A percentile compares a stretch with the other conserved stretches of the same genome.
Evolutionary conservation across 371 early-diverging fungal species (phyloP).

Genomic region (Funneliformis caledonium): DNA sequence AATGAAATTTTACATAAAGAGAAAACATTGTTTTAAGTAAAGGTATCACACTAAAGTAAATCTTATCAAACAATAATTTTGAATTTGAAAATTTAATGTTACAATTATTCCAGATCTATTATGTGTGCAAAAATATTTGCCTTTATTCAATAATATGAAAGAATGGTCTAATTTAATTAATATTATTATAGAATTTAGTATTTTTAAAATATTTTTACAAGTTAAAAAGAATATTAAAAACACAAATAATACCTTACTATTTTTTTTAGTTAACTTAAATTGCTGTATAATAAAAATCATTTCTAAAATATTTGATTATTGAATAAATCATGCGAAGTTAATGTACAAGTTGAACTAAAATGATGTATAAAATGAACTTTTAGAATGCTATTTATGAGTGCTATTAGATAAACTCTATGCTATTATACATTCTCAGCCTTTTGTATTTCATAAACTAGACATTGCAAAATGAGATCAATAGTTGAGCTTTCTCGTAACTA

Average conservation of each 20-base stretch:
- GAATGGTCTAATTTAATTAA: too few species aligned
- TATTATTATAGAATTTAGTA: too few species aligned
- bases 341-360: neutral
- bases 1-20: too few species aligned
- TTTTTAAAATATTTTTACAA: neutral
- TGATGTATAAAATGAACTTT: neutral
- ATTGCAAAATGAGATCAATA: neutral
- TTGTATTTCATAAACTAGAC: neutral
- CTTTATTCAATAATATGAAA: too few species aligned
- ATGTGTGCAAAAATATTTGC: too few species aligned
- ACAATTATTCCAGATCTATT: too few species aligned
- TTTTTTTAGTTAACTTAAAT: neutral
- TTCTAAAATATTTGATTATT: neutral
- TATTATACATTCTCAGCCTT: neutral
- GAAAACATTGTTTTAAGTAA: too few species aligned
- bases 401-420: neutral
- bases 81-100: too few species aligned
- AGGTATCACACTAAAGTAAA: too few species aligned
- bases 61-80: too few species aligned
- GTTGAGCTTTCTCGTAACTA: neutral
- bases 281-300: constrained; percentile 4
- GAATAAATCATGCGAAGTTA: neutral
- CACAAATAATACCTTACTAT: neutral
- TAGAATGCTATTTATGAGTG: neutral
- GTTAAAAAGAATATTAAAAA: neutral